These are phyloP conservation scores for Hirschioporus abietinus DNA, from an alignment of 768 basidiomycete genomes.

Conservation along the genomic window DNA sequence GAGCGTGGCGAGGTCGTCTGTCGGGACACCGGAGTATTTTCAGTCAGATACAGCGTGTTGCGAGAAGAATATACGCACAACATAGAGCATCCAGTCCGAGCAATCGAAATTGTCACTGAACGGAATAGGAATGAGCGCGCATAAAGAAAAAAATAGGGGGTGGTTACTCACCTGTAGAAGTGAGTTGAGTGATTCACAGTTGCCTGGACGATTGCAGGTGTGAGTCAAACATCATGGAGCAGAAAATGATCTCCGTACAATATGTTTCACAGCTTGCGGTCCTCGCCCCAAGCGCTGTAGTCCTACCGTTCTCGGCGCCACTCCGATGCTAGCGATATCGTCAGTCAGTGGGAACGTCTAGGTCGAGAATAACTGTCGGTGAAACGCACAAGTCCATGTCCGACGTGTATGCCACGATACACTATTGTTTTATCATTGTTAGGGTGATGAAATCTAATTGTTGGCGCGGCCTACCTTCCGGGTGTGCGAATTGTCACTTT, in stretches of 20 bases:
- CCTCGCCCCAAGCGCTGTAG: conserved; percentile 44
- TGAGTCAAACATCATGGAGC: neutral
- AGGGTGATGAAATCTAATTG: neutral
- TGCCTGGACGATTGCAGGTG: conserved; percentile 35
- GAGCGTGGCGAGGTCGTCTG: conserved; percentile 20
- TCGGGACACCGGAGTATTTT: neutral
- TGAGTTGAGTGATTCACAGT: conserved; percentile 76
- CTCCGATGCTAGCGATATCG: conserved; percentile 36
- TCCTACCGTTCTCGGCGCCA: conserved; percentile 49
- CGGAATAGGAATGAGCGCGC: neutral
- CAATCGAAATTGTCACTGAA: conserved; percentile 68
- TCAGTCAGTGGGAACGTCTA: conserved; percentile 12
- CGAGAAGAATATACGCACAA: conserved; percentile 32
- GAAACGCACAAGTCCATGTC: conserved; percentile 68
- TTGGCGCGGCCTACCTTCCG: neutral
- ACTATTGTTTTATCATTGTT: conserved; percentile 27
- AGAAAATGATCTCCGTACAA: conserved; percentile 35
- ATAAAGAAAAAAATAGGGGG: neutral
- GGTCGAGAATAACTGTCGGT: neutral
- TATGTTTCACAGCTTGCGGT: conserved; percentile 52
- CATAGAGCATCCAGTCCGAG: conserved; percentile 76
- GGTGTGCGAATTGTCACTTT: conserved; percentile 46
- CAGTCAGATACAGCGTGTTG: neutral
- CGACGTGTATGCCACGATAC: conserved; percentile 74
- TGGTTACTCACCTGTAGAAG: conserved; percentile 59